A percentile compares a stretch with the other conserved stretches of the same genome.
Conservation (phyloP, 345 rosid species). For the Arabis hirsuta region DNA sequence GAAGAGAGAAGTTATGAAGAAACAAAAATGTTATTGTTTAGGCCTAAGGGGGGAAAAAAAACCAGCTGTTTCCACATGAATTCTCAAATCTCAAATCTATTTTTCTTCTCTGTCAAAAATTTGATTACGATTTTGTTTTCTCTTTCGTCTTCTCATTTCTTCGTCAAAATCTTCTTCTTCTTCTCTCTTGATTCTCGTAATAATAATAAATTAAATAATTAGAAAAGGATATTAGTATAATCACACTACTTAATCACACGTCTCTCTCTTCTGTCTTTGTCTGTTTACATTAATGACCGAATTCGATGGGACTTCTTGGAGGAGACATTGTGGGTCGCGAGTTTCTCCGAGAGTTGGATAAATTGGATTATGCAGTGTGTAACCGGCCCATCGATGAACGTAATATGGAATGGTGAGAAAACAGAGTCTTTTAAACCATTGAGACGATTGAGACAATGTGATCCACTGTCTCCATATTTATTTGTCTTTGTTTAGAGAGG, state of each 20-base stretch:
- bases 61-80: slow-evolving; percentile 23
- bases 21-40: neutral
- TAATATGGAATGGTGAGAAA: no score
- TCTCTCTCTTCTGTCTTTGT: neutral
- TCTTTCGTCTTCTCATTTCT: slow-evolving; percentile 41
- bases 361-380: no score
- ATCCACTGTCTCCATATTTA: no score
- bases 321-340: no score
- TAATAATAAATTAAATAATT: slow-evolving; percentile 9
- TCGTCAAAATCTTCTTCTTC: slow-evolving; percentile 14
- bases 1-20: neutral
- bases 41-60: neutral
- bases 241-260: neutral
- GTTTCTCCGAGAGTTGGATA: no score
- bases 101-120: slow-evolving; percentile 11
- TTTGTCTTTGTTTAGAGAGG: no score
- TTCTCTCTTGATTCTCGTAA: slow-evolving; percentile 25
- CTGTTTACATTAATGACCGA: neutral
- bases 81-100: slow-evolving; percentile 9
- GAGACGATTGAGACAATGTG: no score
- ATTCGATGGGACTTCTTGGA: no score
- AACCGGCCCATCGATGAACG: no score
- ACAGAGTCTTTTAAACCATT: no score
- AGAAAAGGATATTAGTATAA: neutral
- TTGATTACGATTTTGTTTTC: slow-evolving; percentile 11